Evolutionary conservation across 306 rosid genomes (phyloP), one percentile per base, ranked within the genome.

Genomic region (Pachyrhizus erosus): DNA sequence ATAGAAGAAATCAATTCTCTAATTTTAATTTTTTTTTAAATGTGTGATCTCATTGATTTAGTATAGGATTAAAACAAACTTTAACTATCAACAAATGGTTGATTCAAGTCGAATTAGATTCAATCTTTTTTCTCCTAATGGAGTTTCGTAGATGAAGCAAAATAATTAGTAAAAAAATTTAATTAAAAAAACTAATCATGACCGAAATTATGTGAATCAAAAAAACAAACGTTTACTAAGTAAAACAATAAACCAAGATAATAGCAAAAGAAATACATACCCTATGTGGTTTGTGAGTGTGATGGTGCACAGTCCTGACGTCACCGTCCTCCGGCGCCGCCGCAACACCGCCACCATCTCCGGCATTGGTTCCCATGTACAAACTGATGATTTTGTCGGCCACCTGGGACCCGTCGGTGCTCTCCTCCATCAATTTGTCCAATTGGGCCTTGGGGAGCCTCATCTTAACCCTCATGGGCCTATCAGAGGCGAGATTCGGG

Each of bases 371-470:
- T 24, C 66, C 80, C 81, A 82, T 31, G 34, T 87, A 93, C 83
- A 91, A 87, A 72, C 70, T 78, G 5, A 93, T 73, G n/a, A 94
- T 90, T 87, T 88, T 94, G 81, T 92, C 89, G 0, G 94, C 91
- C 60, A 89, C 92, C 46, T 92, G 90, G 4, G 64, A 73, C 0
- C 84, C 78, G 64, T 89, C 91, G n/a, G 52, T 64, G 51, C 93
- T 89, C 82, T 90, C 94, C 79, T 90, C 92, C 86, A 91, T 84
- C 77, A 94, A 20, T 27, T 79, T 92, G 0, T 87, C 92, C 51
- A 94, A 57, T 9, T 94, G 93, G 31, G 91, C 87, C 80, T 83
- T 91, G 0, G 96, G 97, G 65, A 94, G 26, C 92, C 92, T 91
- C 87, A 94, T 60, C 61, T 88, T 89, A 24, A 94, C 87, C 82